These are phyloP conservation scores for Cladosporium sp. DNA, from an alignment of 2,329 filamentous ascomycete genomes.

Conservation along the genomic window DNA sequence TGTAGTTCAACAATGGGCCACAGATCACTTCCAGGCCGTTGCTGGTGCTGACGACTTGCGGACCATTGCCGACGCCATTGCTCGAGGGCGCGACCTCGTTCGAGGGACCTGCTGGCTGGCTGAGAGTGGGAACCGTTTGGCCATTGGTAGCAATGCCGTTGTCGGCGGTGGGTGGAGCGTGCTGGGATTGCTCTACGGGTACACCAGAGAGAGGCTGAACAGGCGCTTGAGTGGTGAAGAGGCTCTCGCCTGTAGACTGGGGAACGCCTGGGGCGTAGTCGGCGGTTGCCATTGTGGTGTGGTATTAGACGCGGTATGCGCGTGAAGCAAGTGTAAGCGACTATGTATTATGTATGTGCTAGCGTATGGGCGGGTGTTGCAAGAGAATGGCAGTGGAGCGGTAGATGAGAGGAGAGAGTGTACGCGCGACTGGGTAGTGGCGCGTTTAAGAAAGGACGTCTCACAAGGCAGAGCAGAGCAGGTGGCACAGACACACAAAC, in stretches of 20 bases:
- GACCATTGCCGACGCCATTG: constrained; percentile 39
- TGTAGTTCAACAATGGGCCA: constrained; percentile 74
- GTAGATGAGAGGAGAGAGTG: background rate
- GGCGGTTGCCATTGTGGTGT: constrained; percentile 4
- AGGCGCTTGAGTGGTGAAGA: background rate
- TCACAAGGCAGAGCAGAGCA: background rate
- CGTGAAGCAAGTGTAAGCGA: background rate
- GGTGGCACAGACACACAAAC: background rate
- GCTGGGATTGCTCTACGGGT: background rate
- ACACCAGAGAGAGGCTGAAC: background rate
- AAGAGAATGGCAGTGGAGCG: background rate
- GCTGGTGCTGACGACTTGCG: constrained; percentile 40
- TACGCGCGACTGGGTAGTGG: background rate
- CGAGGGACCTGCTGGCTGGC: background rate
- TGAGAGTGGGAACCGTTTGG: background rate
- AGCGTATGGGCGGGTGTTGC: background rate
- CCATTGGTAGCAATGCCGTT: background rate
- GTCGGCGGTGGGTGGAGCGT: background rate
- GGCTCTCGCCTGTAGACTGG: background rate
- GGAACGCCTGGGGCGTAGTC: background rate
- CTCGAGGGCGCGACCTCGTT: background rate
- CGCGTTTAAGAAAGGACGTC: background rate
- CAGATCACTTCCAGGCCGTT: constrained; percentile 56
- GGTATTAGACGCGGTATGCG: background rate
- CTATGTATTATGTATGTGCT: background rate